Evolutionary conservation across 352 stramenopile genomes (phyloP).

Genomic region (Paralagenidium karlingii): DNA sequence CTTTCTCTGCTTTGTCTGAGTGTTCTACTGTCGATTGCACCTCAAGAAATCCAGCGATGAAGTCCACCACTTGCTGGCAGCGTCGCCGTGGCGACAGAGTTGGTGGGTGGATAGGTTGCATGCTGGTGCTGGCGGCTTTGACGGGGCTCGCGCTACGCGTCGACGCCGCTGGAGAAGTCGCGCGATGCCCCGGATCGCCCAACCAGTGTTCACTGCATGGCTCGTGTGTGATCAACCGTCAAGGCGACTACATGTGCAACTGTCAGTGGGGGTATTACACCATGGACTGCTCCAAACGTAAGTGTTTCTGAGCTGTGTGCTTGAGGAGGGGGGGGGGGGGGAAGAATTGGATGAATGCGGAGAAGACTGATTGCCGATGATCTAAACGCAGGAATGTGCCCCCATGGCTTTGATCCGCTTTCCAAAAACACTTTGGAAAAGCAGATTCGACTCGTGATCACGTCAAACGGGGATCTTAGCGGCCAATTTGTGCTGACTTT

Average conservation of each 20-base stretch:
- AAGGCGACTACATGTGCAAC: slow-evolving; percentile 58
- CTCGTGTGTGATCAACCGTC: slow-evolving; percentile 43
- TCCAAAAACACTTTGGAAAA: too few relatives aligned
- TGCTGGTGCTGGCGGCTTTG: too few relatives aligned
- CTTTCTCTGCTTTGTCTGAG: too few relatives aligned
- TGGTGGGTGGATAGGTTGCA: too few relatives aligned
- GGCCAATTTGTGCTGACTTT: slow-evolving; percentile 45
- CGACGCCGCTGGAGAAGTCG: too few relatives aligned
- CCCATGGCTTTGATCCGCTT: slow-evolving; percentile 43
- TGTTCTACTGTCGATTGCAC: too few relatives aligned
- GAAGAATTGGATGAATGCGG: too few relatives aligned
- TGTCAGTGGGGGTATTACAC: slow-evolving; percentile 58
- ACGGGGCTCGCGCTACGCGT: too few relatives aligned
- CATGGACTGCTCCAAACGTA: slow-evolving; percentile 49
- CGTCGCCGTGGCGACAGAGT: too few relatives aligned
- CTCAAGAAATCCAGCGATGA: too few relatives aligned
- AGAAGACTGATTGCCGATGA: background rate
- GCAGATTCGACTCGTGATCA: too few relatives aligned
- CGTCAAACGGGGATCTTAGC: slow-evolving; percentile 5
- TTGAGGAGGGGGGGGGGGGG: background rate
- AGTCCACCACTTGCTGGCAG: too few relatives aligned
- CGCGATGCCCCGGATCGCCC: slow-evolving; percentile 31
- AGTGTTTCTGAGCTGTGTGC: slow-evolving; percentile 3
- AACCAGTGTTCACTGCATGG: slow-evolving; percentile 67
- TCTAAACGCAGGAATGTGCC: slow-evolving; percentile 43